Conservation (phyloP, 179 eudicot species). For the Heliamphora pulchella region DNA sequence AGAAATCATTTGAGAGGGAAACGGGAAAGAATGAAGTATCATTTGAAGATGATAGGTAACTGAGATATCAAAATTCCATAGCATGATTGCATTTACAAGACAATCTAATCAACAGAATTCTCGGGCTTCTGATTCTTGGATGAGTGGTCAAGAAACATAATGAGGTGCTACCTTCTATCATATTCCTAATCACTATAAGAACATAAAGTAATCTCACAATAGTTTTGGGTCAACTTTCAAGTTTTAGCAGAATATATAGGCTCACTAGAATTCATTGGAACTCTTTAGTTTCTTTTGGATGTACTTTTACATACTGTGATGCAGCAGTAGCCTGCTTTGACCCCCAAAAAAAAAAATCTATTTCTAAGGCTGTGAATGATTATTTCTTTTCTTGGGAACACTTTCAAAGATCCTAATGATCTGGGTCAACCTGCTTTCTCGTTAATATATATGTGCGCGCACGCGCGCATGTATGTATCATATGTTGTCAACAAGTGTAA, state of each 20-base stretch:
- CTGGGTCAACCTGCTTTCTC: not conserved
- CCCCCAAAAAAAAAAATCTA: not conserved
- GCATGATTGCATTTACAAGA: too few relatives aligned
- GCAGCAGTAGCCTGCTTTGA: not conserved
- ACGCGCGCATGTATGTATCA: too few relatives aligned
- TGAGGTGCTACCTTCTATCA: not conserved
- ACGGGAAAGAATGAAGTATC: too few relatives aligned
- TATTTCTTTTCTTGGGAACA: not conserved
- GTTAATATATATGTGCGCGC: not conserved
- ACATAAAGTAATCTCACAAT: not conserved
- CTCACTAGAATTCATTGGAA: not conserved
- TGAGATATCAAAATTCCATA: too few relatives aligned
- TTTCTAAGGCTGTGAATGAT: not conserved
- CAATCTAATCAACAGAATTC: not conserved
- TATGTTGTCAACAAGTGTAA: not conserved
- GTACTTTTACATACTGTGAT: not conserved
- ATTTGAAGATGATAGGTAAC: too few relatives aligned
- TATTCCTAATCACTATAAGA: not conserved
- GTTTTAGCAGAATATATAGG: not conserved
- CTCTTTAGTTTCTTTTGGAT: not conserved
- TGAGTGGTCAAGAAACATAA: not conserved
- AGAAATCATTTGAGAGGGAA: not conserved
- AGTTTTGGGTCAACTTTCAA: not conserved
- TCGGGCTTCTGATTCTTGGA: not conserved
- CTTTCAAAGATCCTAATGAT: slow-evolving; percentile 4